Percentiles rank a stretch among this genome's conserved stretches.
Conservation (phyloP, 2,329 filamentous ascomycete genomes). For the Alternaria ethzedia region DNA sequence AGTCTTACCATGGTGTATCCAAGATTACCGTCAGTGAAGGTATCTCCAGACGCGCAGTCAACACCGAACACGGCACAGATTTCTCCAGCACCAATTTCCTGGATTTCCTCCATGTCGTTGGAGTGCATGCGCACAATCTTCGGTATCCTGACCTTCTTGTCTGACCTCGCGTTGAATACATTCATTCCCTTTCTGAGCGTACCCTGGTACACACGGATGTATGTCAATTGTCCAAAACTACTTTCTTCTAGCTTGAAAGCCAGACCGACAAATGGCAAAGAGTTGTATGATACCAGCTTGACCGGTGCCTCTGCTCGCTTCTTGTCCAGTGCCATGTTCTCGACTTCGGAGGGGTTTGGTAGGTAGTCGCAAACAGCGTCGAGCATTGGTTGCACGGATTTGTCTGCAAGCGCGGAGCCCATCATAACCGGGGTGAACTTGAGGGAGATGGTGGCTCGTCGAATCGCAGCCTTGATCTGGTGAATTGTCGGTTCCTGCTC, state of each 20-base stretch:
- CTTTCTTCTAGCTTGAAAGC: conserved; percentile 99
- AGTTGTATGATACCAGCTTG: conserved; percentile 90
- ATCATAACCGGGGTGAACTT: conserved; percentile 97
- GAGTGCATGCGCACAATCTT: conserved; percentile 99
- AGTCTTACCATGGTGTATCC: conserved; percentile 80
- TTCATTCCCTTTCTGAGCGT: conserved; percentile 85
- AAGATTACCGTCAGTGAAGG: conserved; percentile 91
- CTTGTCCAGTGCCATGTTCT: conserved; percentile 87
- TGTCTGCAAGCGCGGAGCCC: conserved; percentile 94
- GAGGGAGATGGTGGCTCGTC: conserved; percentile 82
- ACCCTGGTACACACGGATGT: conserved; percentile 98
- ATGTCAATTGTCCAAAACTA: conserved; percentile 97
- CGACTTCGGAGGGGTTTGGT: conserved; percentile 86
- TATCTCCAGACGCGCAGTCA: conserved; percentile 96
- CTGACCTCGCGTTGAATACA: conserved; percentile 90
- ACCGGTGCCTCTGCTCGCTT: conserved; percentile 79
- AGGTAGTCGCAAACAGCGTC: conserved; percentile 96
- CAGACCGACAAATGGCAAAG: conserved; percentile 89
- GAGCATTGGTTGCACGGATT: conserved; percentile 93
- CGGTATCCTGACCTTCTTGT: conserved; percentile 96
- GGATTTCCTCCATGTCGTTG: conserved; percentile 98
- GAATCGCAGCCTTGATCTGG: conserved; percentile 92
- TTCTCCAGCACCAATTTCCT: conserved; percentile 91
- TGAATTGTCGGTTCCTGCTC: conserved; percentile 78
- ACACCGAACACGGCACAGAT: conserved; percentile 99